Base-by-base conservation (phyloP, 2,329 filamentous ascomycete genomes). In the Pseudogymnoascus sp. region DNA sequence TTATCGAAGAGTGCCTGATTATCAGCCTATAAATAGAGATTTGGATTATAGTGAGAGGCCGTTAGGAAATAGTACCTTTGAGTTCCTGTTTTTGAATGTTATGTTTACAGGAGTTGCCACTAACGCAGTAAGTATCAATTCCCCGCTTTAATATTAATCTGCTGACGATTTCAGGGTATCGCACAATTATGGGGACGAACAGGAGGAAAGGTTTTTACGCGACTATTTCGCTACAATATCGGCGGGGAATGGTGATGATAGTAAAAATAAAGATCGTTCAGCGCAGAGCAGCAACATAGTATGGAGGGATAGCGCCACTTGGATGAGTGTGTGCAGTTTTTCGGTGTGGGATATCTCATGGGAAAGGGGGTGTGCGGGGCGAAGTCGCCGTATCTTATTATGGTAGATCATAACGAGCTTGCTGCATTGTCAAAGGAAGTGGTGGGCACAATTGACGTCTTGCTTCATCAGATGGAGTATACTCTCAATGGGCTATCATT, bases 41-140 rank as follows among this genome's bases (percentile, higher is more conserved):
- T 69, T 80, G 7, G 75, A 79, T 65, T 71, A 74, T 60, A 71
- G 68, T 2, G 70, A 77, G 60, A 68, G 81, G 14, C 72, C 78
- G 2, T 74, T 75, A 0, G 79, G 78, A 39, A 69, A 68, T 14
- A 80, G 77, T 66, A 66, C 65, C 1, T 71, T 73, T 7, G 81
- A 83, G 68, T 70, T 71, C 45, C 74, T 73, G 4, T 82, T 83
- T 66, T 73, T 83, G 16, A 69, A 73, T 19, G 70, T 79, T 0
- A 83, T 83, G 80, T 79, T 82, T 65, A 74, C 74, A 29, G 80
- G 77, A 6, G 75, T 79, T 11, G 74, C 72, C 66, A 67, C 77
- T 52, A 76, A 79, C 67, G 76, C 74, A 63, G 75, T 78, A 66
- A 70, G 74, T 75, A 4, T 19, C 38, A 41, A 23, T 12, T 23